phyloP scores from a whole-genome alignment of 2,329 filamentous ascomycete genomes.

The Penicillium brevicompactum region DNA sequence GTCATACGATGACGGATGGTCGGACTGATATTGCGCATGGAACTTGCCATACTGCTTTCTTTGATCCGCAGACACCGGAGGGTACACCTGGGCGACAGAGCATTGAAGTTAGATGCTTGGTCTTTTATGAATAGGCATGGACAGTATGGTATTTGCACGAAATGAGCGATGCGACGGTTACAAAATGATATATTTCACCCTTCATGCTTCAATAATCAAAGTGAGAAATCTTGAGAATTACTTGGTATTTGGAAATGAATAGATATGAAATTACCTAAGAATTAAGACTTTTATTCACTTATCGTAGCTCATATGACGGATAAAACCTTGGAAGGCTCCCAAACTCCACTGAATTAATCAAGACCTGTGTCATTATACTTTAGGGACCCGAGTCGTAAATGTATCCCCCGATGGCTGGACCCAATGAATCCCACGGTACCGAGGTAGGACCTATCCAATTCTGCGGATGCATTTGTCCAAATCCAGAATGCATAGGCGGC shows the following conservation, averaged over 20 bases:
- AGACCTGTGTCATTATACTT: not conserved
- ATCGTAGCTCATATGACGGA: slow-evolving; percentile 7
- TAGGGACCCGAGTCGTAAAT: slow-evolving; percentile 10
- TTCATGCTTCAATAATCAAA: not conserved
- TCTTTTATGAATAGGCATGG: slow-evolving; percentile 57
- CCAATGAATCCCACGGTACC: slow-evolving; percentile 30
- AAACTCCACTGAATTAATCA: not conserved
- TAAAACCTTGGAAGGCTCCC: not conserved
- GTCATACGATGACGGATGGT: slow-evolving; percentile 38
- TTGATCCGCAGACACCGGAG: slow-evolving; percentile 56
- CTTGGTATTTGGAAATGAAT: not conserved
- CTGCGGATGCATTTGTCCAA: slow-evolving; percentile 34
- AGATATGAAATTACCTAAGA: not conserved
- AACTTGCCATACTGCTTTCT: slow-evolving; percentile 59
- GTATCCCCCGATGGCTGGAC: slow-evolving; percentile 15
- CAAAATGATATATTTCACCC: not conserved
- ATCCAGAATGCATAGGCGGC: slow-evolving; percentile 20
- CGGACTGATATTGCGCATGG: slow-evolving; percentile 49
- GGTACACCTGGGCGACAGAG: slow-evolving; percentile 58
- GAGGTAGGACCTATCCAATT: slow-evolving; percentile 37
- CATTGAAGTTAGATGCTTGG: slow-evolving; percentile 65
- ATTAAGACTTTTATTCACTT: not conserved
- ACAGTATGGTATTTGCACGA: slow-evolving; percentile 6
- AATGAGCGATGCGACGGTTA: slow-evolving; percentile 3
- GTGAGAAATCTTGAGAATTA: too few relatives aligned